Conservation (phyloP, 2,329 filamentous ascomycete genomes). For the Monosporascus sp. region DNA sequence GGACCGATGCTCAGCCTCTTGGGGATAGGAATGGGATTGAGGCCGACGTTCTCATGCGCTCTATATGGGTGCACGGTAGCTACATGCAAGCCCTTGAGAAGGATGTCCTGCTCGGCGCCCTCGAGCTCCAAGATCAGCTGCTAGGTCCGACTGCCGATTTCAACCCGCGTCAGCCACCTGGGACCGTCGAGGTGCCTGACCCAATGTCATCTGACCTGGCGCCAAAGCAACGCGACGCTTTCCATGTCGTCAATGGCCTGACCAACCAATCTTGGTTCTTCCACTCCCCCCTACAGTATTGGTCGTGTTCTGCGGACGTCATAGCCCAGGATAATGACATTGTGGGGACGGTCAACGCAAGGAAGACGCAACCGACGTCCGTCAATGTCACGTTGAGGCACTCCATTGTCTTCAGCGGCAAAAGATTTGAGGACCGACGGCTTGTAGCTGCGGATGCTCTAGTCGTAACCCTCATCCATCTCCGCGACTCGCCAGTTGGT, state of each 20-base stretch:
- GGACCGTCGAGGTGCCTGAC: slow-evolving; percentile 23
- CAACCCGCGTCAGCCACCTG: slow-evolving; percentile 37
- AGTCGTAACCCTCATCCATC: slow-evolving; percentile 72
- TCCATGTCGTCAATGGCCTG: slow-evolving; percentile 56
- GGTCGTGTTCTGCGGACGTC: slow-evolving; percentile 59
- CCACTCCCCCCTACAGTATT: slow-evolving; percentile 79
- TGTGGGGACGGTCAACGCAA: slow-evolving; percentile 63
- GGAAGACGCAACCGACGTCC: slow-evolving; percentile 56
- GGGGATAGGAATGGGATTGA: slow-evolving; percentile 43
- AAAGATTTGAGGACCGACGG: slow-evolving; percentile 63
- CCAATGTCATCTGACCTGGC: slow-evolving; percentile 34
- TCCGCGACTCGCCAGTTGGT: slow-evolving; percentile 59
- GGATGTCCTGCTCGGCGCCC: slow-evolving; percentile 59
- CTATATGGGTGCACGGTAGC: slow-evolving; percentile 75
- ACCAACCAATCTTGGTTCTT: slow-evolving; percentile 68
- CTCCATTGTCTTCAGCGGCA: slow-evolving; percentile 79
- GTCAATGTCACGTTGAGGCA: slow-evolving; percentile 72
- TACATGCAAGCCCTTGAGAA: slow-evolving; percentile 72
- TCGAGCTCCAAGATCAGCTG: slow-evolving; percentile 66
- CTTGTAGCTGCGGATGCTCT: slow-evolving; percentile 71
- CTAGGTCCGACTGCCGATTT: slow-evolving; percentile 58
- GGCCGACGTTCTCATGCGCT: slow-evolving; percentile 75
- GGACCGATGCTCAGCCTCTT: slow-evolving; percentile 68
- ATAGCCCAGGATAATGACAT: slow-evolving; percentile 60
- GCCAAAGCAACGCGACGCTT: slow-evolving; percentile 44